Conservation (phyloP, 495 filamentous ascomycete genomes). For the Hypoxylon intermedium region DNA sequence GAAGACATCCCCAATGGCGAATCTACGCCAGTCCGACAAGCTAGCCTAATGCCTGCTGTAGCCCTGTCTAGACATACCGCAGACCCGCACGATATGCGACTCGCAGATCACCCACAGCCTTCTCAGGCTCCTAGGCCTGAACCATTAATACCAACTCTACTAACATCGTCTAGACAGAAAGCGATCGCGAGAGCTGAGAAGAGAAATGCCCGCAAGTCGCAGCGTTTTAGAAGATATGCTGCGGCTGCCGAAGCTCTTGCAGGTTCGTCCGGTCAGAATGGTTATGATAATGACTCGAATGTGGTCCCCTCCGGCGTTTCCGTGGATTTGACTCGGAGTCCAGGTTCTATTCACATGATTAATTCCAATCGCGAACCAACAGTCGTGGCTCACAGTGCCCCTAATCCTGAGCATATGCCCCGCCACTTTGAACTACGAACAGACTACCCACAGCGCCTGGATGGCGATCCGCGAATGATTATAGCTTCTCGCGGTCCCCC, state of each 20-base stretch:
- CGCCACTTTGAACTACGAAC: constrained; percentile 21
- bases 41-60: constrained; percentile 30
- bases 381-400: constrained; percentile 22
- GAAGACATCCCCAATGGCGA: constrained; percentile 49
- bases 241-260: constrained; percentile 44
- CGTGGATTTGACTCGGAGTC: constrained; percentile 34
- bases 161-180: constrained; percentile 21
- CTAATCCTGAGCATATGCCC: constrained; percentile 19
- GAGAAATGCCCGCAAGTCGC: constrained; percentile 36
- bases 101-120: constrained; percentile 8
- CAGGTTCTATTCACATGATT: constrained; percentile 29
- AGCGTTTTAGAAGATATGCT: constrained; percentile 45
- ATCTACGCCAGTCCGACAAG: constrained; percentile 1
- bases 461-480: constrained; percentile 1
- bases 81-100: constrained; percentile 4
- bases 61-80: constrained; percentile 12
- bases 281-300: constrained; percentile 17
- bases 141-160: constrained; percentile 14
- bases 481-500: constrained; percentile 2
- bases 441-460: constrained; percentile 17
- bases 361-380: constrained; percentile 29
- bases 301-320: constrained; percentile 18
- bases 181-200: constrained; percentile 32
- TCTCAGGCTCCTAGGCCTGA: constrained; percentile 27
- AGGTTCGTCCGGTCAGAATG: constrained; percentile 18